phyloP scores from a whole-genome alignment of 805 yeast genomes.

The Lipomyces sp. region DNA sequence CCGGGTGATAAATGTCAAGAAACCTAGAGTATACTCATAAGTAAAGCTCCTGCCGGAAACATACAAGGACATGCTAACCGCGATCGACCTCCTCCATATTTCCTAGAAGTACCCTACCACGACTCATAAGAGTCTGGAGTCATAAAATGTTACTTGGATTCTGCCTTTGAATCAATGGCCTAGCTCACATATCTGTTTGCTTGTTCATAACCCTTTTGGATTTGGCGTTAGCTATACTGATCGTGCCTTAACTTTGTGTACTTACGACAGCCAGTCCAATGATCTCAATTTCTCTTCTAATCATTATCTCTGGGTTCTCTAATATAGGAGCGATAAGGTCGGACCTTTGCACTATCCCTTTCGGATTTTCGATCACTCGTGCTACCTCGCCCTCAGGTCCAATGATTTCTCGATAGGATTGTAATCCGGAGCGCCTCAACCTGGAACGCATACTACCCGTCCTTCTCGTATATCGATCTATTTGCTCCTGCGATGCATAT shows the following conservation, averaged over 20 bases:
- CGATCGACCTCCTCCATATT: conserved; percentile 80
- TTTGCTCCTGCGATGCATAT: conserved; percentile 18
- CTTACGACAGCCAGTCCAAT: conserved; percentile 70
- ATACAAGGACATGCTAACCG: conserved; percentile 46
- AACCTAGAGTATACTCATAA: conserved; percentile 14
- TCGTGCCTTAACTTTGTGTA: neutral
- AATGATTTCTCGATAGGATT: neutral
- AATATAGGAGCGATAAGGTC: conserved; percentile 69
- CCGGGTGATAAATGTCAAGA: conserved; percentile 71
- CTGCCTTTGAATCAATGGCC: neutral
- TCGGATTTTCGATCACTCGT: conserved; percentile 19
- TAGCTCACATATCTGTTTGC: conserved; percentile 66
- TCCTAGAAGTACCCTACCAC: conserved; percentile 75
- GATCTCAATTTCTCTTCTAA: conserved; percentile 86
- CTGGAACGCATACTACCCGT: neutral
- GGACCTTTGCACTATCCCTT: conserved; percentile 27
- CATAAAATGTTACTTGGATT: conserved; percentile 12
- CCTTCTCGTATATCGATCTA: conserved; percentile 14
- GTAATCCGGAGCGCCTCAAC: neutral
- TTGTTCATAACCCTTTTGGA: conserved; percentile 76
- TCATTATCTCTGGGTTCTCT: conserved; percentile 79
- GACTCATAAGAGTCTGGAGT: conserved; percentile 60
- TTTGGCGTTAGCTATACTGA: neutral
- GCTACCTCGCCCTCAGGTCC: conserved; percentile 14
- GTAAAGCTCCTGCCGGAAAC: neutral